These are phyloP conservation scores for Exophiala xenobiotica DNA, from an alignment of 2,329 filamentous ascomycete species.

Conservation along the genomic window DNA sequence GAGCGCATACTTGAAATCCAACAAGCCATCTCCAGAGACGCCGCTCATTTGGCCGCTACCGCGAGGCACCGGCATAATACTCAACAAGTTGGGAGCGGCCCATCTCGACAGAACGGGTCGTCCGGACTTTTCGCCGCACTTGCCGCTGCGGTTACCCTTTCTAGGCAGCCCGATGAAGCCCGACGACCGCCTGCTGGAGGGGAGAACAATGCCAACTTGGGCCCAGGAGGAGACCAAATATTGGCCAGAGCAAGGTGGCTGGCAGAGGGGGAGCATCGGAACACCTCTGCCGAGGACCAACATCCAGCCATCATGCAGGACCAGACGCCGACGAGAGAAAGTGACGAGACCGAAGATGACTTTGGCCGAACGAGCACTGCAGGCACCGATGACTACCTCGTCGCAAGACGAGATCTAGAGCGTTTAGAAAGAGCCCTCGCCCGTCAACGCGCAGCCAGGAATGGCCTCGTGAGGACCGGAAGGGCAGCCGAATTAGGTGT, in stretches of 20 bases:
- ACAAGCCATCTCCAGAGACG: constrained; percentile 48
- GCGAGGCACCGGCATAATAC: too few relatives aligned
- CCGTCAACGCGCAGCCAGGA: constrained; percentile 19
- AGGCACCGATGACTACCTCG: constrained; percentile 5
- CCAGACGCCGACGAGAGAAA: constrained; percentile 1
- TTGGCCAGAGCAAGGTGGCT: constrained; percentile 1
- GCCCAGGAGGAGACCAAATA: neutral
- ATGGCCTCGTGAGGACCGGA: constrained; percentile 11
- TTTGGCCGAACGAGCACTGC: constrained; percentile 14
- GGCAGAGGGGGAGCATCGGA: constrained; percentile 7
- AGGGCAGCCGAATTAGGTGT: constrained; percentile 15
- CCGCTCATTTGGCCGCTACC: constrained; percentile 52
- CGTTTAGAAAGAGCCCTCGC: constrained; percentile 21
- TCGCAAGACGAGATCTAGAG: constrained; percentile 12
- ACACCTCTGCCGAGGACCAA: constrained; percentile 5
- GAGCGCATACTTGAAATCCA: too few relatives aligned
- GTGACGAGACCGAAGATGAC: constrained; percentile 22
- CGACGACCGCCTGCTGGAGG: neutral
- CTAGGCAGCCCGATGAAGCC: neutral
- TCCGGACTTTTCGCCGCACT: too few relatives aligned
- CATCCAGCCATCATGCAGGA: constrained; percentile 9
- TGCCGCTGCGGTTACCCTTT: too few relatives aligned
- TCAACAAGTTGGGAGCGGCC: too few relatives aligned
- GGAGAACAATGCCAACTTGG: neutral
- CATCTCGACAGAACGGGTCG: too few relatives aligned